These are phyloP conservation scores for Aspergillus unguis DNA, from an alignment of 2,329 filamentous ascomycete species.

Conservation along the genomic window DNA sequence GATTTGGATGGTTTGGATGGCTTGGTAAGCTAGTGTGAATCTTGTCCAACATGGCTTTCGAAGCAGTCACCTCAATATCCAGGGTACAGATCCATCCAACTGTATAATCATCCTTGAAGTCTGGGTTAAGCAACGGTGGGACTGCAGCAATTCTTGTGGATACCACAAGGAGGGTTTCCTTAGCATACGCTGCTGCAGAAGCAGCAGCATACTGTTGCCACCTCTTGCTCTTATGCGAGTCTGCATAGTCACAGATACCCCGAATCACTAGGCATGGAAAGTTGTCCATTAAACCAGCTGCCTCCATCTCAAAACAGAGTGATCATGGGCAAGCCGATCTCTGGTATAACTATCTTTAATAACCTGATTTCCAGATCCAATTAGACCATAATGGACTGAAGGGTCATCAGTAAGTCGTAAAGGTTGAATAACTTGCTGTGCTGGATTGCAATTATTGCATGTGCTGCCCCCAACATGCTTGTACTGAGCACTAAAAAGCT, in stretches of 20 bases:
- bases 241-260: neutral
- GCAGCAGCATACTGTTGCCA: neutral
- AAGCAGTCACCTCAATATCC: too few species aligned
- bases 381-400: slow-evolving; percentile 1
- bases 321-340: slow-evolving; percentile 1
- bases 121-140: too few species aligned
- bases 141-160: too few species aligned
- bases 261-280: neutral
- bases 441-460: neutral
- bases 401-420: neutral
- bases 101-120: too few species aligned
- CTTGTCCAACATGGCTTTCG: too few species aligned
- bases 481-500: neutral
- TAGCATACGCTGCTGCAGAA: neutral
- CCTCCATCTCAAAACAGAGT: slow-evolving; percentile 5
- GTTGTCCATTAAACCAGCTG: neutral
- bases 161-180: too few species aligned
- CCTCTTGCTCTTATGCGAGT: neutral
- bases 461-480: neutral
- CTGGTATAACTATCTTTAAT: slow-evolving; percentile 5
- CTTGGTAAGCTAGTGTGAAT: too few species aligned
- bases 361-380: neutral
- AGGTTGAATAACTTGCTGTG: neutral
- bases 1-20: too few species aligned
- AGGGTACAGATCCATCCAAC: too few species aligned